These are phyloP conservation scores for Candida vartiovaarae DNA, from an alignment of 805 yeast genomes.

Conservation along the genomic window DNA sequence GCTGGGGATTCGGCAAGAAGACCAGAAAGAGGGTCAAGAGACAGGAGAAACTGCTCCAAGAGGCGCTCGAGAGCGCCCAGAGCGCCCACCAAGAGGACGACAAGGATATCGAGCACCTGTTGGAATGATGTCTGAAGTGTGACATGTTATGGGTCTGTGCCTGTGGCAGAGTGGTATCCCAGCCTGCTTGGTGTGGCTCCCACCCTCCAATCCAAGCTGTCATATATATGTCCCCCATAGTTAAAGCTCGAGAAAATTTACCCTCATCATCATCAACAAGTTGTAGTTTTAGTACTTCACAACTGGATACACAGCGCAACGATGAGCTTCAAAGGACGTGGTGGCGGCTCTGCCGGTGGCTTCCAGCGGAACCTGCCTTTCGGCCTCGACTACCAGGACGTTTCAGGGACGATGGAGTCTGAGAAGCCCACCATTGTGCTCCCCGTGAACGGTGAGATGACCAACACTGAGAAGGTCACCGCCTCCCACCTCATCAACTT, in stretches of 20 bases:
- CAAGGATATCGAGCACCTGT: slow-evolving; percentile 60
- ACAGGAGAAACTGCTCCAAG: slow-evolving; percentile 48
- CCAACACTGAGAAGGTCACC: slow-evolving; percentile 40
- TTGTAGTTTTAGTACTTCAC: too few relatives aligned
- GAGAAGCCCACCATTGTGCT: slow-evolving; percentile 34
- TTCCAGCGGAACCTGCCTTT: slow-evolving; percentile 47
- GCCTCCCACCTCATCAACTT: slow-evolving; percentile 53
- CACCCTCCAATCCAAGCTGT: too few relatives aligned
- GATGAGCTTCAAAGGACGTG: slow-evolving; percentile 51
- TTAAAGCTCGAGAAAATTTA: too few relatives aligned
- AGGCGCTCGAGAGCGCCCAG: slow-evolving; percentile 37
- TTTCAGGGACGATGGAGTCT: slow-evolving; percentile 30
- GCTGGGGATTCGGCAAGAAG: slow-evolving; percentile 78
- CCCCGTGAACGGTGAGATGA: slow-evolving; percentile 59
- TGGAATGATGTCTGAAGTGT: slow-evolving; percentile 37
- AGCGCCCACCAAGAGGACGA: slow-evolving; percentile 46
- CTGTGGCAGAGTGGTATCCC: background rate
- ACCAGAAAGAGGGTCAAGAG: slow-evolving; percentile 54
- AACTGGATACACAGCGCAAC: background rate
- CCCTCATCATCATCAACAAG: too few relatives aligned
- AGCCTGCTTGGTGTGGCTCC: too few relatives aligned
- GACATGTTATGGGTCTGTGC: background rate
- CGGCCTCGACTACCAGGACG: slow-evolving; percentile 63
- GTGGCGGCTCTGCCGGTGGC: slow-evolving; percentile 32
- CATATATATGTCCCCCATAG: too few relatives aligned